phyloP scores from a whole-genome alignment of 2,329 filamentous ascomycete genomes.

The Fusarium newnesense region DNA sequence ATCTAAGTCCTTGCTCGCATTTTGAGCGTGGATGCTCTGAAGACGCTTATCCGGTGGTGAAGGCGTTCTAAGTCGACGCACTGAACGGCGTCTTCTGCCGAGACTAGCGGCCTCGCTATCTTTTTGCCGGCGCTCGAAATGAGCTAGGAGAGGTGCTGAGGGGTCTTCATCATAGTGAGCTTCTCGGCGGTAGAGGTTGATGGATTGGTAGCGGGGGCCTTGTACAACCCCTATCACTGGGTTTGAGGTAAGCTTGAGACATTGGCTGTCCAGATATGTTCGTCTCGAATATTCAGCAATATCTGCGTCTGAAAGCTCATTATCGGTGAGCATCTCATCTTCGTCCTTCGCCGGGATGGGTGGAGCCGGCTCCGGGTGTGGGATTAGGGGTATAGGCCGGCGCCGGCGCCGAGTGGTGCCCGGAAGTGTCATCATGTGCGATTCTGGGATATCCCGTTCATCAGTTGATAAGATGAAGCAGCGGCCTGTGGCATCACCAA shows the following conservation, averaged over 20 bases:
- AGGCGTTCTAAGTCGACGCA: constrained; percentile 42
- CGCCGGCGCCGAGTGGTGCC: constrained; percentile 51
- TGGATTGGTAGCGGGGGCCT: constrained; percentile 61
- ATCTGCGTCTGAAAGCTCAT: constrained; percentile 17
- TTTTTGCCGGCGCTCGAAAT: constrained; percentile 57
- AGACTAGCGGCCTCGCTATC: constrained; percentile 48
- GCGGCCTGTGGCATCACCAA: constrained; percentile 71
- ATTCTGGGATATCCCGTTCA: constrained; percentile 52
- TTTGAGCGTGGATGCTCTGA: constrained; percentile 38
- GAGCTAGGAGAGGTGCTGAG: constrained; percentile 55
- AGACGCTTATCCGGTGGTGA: constrained; percentile 15
- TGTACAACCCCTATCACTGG: constrained; percentile 65
- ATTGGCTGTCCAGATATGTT: constrained; percentile 50
- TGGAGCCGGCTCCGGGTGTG: constrained; percentile 60
- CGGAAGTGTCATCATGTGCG: constrained; percentile 51
- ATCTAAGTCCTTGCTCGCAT: constrained; percentile 46
- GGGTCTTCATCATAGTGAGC: constrained; percentile 60
- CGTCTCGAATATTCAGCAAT: constrained; percentile 42
- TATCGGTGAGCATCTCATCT: constrained; percentile 11
- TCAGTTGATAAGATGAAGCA: constrained; percentile 66
- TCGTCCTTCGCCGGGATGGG: constrained; percentile 45
- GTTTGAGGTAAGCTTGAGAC: constrained; percentile 57
- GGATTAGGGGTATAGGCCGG: constrained; percentile 59
- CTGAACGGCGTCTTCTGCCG: constrained; percentile 35
- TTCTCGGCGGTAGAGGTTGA: constrained; percentile 59